Evolutionary conservation across 345 rosid genomes (phyloP).

Genomic region (Leavenworthia alabamica): DNA sequence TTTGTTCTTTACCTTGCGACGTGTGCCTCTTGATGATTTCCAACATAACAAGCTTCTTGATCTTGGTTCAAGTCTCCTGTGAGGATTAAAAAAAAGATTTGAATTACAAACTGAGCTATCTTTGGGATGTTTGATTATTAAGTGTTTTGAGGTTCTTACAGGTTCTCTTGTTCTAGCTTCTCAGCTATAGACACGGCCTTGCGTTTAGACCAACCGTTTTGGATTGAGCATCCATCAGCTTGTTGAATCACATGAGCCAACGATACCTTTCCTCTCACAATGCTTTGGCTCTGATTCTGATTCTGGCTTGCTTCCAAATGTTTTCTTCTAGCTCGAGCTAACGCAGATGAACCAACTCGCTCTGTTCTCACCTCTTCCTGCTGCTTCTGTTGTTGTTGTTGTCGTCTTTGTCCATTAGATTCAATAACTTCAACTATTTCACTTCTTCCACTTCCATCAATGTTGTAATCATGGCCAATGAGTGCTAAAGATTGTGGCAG

Average conservation of each 20-base stretch:
- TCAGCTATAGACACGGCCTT: conserved; percentile 95
- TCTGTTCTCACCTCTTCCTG: conserved; percentile 19
- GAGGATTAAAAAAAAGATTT: background rate
- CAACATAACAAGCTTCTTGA: conserved; percentile 94
- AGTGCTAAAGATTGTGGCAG: conserved; percentile 34
- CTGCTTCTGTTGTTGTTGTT: conserved; percentile 22
- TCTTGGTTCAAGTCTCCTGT: conserved; percentile 89
- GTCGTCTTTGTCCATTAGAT: conserved; percentile 33
- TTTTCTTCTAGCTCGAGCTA: conserved; percentile 43
- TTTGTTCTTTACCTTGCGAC: conserved; percentile 56
- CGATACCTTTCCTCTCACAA: conserved; percentile 83
- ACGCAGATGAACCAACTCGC: conserved; percentile 21
- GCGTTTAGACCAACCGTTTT: conserved; percentile 64
- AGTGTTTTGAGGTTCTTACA: conserved; percentile 46
- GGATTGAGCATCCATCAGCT: conserved; percentile 71
- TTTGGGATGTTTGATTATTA: conserved; percentile 1
- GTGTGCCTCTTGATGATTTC: conserved; percentile 68
- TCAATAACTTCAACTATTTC: conserved; percentile 74
- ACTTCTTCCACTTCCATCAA: conserved; percentile 38
- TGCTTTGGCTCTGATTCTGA: conserved; percentile 59
- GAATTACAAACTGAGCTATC: background rate
- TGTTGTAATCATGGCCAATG: conserved; percentile 22
- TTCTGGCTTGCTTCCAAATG: conserved; percentile 52
- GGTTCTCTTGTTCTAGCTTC: conserved; percentile 96
- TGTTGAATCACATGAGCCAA: conserved; percentile 92